phyloP scores from a whole-genome alignment of 352 stramenopile species.

The Pythium grandisporangium region DNA sequence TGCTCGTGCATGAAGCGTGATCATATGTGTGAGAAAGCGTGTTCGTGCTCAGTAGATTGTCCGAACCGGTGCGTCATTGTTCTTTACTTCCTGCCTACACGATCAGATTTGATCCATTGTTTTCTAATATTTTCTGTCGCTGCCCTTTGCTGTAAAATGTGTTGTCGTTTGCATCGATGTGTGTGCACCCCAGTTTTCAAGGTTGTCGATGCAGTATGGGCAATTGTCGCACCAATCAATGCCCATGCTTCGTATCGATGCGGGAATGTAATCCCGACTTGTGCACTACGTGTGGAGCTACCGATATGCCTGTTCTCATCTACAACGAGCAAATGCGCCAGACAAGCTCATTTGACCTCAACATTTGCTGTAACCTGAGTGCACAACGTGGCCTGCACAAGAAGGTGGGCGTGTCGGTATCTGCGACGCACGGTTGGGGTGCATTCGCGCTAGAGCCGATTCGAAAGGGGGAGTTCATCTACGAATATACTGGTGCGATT shows the following conservation, averaged over 20 bases:
- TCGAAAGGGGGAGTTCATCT: constrained; percentile 35
- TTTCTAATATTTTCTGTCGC: constrained; percentile 1
- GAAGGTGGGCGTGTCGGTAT: constrained; percentile 32
- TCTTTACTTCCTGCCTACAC: background rate
- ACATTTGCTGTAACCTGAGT: constrained; percentile 24
- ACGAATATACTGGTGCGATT: constrained; percentile 48
- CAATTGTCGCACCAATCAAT: constrained; percentile 35
- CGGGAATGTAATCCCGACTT: constrained; percentile 54
- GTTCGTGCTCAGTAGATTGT: constrained; percentile 71
- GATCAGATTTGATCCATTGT: background rate
- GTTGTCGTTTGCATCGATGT: too few relatives aligned
- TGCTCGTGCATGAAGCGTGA: constrained; percentile 75
- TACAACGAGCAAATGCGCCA: constrained; percentile 10
- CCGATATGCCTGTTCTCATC: constrained; percentile 23
- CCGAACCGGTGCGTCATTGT: constrained; percentile 35
- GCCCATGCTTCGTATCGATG: constrained; percentile 36
- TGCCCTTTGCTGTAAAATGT: too few relatives aligned
- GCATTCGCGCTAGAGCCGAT: constrained; percentile 38
- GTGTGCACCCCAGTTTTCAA: constrained; percentile 23
- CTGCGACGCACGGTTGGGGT: constrained; percentile 39
- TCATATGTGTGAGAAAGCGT: constrained; percentile 77
- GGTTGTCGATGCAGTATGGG: constrained; percentile 30
- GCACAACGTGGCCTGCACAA: constrained; percentile 21
- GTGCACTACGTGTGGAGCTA: constrained; percentile 32
- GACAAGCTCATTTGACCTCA: constrained; percentile 7